These are phyloP conservation scores for Aaosphaeria arxii DNA, from an alignment of 2,329 filamentous ascomycete species.

Conservation along the genomic window DNA sequence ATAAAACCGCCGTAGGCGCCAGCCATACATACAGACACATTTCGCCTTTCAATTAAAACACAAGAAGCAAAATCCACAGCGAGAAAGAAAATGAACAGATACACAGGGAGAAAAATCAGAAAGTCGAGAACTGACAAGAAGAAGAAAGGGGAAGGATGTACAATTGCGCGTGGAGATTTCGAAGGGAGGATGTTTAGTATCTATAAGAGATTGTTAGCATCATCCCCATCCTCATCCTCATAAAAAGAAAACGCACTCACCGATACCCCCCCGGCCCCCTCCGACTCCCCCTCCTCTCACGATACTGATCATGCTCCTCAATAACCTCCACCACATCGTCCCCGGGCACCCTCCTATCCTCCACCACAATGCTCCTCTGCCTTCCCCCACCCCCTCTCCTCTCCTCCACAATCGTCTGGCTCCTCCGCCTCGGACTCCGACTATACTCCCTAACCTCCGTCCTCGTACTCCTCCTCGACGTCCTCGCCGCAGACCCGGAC, in stretches of 20 bases:
- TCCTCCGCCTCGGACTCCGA: slow-evolving; percentile 34
- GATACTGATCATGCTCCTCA: slow-evolving; percentile 52
- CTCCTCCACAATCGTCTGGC: slow-evolving; percentile 38
- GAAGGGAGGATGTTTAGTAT: too few relatives aligned
- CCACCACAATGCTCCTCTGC: slow-evolving; percentile 42
- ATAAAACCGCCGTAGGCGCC: too few relatives aligned
- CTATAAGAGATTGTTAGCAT: too few relatives aligned
- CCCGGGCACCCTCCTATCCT: slow-evolving; percentile 41
- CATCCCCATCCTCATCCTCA: too few relatives aligned
- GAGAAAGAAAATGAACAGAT: too few relatives aligned
- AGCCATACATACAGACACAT: too few relatives aligned
- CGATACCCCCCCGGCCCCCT: slow-evolving; percentile 46
- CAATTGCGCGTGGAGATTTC: too few relatives aligned
- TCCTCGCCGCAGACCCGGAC: slow-evolving; percentile 28
- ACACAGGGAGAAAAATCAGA: too few relatives aligned
- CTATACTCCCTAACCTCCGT: slow-evolving; percentile 38
- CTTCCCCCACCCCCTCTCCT: slow-evolving; percentile 12
- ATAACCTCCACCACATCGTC: slow-evolving; percentile 59
- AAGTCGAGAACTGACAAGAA: too few relatives aligned
- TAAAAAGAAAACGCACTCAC: slow-evolving; percentile 38
- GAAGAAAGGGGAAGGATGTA: too few relatives aligned
- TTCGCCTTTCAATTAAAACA: too few relatives aligned
- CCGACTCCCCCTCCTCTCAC: slow-evolving; percentile 34
- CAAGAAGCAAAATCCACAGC: too few relatives aligned
- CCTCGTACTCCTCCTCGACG: slow-evolving; percentile 27